Base-by-base conservation (phyloP, 805 yeast genomes). In the Saccharomyces cerevisiae region DNA sequence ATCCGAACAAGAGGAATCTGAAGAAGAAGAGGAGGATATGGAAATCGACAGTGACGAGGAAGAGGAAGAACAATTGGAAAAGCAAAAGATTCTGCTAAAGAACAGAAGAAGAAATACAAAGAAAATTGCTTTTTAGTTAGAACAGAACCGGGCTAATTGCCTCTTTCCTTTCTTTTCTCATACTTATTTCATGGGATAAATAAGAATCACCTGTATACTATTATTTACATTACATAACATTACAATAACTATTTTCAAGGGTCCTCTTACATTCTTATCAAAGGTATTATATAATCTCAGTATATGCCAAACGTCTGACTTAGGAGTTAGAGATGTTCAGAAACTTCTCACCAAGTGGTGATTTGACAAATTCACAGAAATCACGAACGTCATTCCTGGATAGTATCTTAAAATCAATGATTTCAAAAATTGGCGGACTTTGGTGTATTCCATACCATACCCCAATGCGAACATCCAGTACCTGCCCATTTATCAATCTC, bases 81-180 rank as follows among this genome's bases (percentile, higher is more conserved):
- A 64, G 72, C 79, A 68, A 75, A 85, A 79, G 80, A 84, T 84
- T 76, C 82, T 80, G 76, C 75, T 79, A 68, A 76, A 69, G 69
- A 71, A 68, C 74, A 79, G 75, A 65, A 75, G 63, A 76, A 76
- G 66, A 75, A 61, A 57, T 49, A 69, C 70, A 73, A 78, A 66
- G 75, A 77, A 74, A 61, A 59, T 70, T 57, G 71, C 71, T 53
- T 70, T 69, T 55, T 70, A 59, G 55, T 26, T 46, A 47, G 43
- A 51, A 17, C 9, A 22, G 36, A 36, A 50, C 41, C 21, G 5
- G 14, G 13, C 11, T 14, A 17, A 26, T 10, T 50, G 32, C 17
- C 41, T 36, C 24, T 17, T 36, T 6, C 11, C 17, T 6, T 32
- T 32, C 21, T 14, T 32, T 36, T 36, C 43, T 36, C 17, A 36